Evolutionary conservation across 345 rosid genomes (phyloP).

Genomic region (Boechera stricta): DNA sequence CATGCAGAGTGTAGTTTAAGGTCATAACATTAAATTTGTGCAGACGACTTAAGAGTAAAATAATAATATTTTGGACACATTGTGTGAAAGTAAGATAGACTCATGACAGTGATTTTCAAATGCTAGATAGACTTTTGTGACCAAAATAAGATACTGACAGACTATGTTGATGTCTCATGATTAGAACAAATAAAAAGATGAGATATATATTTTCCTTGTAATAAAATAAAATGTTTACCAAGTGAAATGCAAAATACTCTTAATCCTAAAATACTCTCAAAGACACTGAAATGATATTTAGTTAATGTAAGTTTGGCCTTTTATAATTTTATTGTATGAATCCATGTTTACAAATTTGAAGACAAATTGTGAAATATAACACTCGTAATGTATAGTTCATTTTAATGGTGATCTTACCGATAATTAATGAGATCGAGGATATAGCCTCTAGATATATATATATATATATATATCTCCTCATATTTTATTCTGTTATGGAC

Average conservation of each 20-base stretch:
- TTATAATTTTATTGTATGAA: background rate
- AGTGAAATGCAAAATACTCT: background rate
- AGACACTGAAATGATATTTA: background rate
- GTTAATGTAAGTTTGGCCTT: background rate
- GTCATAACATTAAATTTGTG: slow-evolving; percentile 2
- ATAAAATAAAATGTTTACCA: background rate
- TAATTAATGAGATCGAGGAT: background rate
- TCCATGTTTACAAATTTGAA: background rate
- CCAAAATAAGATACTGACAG: slow-evolving; percentile 32
- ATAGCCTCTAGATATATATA: background rate
- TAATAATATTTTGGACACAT: background rate
- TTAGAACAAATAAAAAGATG: background rate
- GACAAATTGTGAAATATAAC: background rate
- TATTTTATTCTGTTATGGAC: slow-evolving; percentile 3
- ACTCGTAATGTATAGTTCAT: background rate
- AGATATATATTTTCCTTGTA: background rate
- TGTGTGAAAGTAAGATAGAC: slow-evolving; percentile 17
- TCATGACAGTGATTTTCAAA: slow-evolving; percentile 22
- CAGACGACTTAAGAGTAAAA: background rate
- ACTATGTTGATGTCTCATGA: slow-evolving; percentile 31
- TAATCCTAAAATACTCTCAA: background rate
- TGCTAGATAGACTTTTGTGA: slow-evolving; percentile 30
- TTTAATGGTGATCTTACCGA: slow-evolving; percentile 1
- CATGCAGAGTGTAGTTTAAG: slow-evolving; percentile 6
- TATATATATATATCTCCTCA: background rate